A percentile compares a stretch with the other conserved stretches of the same genome.
Conservation (phyloP, 306 rosid genomes). For the Gynostemma pentaphyllum region DNA sequence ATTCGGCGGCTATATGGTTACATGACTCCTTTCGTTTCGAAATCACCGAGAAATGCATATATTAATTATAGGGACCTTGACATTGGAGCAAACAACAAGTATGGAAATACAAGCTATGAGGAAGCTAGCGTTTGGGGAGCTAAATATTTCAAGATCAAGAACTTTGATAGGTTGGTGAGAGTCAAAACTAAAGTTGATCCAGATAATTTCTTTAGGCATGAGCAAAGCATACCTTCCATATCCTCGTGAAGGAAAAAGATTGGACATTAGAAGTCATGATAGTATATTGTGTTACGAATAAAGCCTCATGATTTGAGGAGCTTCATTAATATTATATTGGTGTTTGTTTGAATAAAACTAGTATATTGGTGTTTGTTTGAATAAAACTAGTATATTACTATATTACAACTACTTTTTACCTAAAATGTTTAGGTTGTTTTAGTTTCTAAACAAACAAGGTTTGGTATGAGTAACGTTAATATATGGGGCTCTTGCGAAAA, state of each 20-base stretch:
- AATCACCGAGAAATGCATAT: background rate
- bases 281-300: too few species aligned
- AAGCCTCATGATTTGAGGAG: too few species aligned
- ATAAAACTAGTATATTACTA: too few species aligned
- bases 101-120: background rate
- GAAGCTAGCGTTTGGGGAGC: background rate
- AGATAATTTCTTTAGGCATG: slow-evolving; percentile 1
- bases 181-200: slow-evolving; percentile 2
- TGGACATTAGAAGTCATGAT: background rate
- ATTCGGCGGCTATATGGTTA: background rate
- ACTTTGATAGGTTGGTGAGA: slow-evolving; percentile 1
- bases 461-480: too few species aligned
- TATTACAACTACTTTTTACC: too few species aligned
- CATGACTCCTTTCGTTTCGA: background rate
- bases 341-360: too few species aligned
- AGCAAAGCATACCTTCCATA: slow-evolving; percentile 5
- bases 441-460: too few species aligned
- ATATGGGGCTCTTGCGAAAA: too few species aligned
- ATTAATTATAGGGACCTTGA: background rate
- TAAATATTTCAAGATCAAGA: background rate
- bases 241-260: slow-evolving; percentile 1
- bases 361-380: too few species aligned
- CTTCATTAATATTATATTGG: too few species aligned
- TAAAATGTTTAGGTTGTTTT: too few species aligned
- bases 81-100: background rate